Conservation (phyloP, 1,284 basidiomycete species). For the Abortiporus biennis region DNA sequence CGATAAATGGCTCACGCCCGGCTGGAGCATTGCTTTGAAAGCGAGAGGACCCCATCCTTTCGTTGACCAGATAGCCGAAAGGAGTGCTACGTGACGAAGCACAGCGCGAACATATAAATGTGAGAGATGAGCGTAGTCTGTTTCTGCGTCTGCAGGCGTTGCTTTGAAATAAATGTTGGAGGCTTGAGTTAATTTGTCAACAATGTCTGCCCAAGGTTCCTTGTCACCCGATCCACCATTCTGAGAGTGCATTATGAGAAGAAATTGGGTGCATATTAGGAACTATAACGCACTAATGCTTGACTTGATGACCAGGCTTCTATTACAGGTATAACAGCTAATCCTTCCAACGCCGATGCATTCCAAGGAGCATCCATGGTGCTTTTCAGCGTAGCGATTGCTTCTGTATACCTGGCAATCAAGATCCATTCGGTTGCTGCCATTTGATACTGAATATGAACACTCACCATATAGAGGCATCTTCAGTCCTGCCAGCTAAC, state of each 20-base stretch:
- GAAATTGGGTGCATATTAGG: background rate
- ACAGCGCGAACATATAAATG: conserved; percentile 63
- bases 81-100: conserved; percentile 61
- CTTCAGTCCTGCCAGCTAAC: conserved; percentile 73
- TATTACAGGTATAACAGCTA: conserved; percentile 72
- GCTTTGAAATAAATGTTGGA: conserved; percentile 56
- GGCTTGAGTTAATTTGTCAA: conserved; percentile 65
- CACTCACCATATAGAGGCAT: conserved; percentile 73
- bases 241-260: conserved; percentile 23
- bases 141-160: conserved; percentile 46
- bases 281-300: conserved; percentile 36
- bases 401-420: conserved; percentile 73
- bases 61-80: conserved; percentile 77
- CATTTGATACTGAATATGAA: background rate
- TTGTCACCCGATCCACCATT: conserved; percentile 39
- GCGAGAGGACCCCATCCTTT: conserved; percentile 85
- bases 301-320: conserved; percentile 79
- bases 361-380: conserved; percentile 82
- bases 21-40: conserved; percentile 69
- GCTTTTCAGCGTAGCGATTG: conserved; percentile 64
- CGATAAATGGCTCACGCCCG: conserved; percentile 48
- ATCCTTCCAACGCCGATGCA: conserved; percentile 78
- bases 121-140: conserved; percentile 53
- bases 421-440: background rate
- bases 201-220: conserved; percentile 65